Percentiles rank a stretch among this genome's conserved stretches.
Evolutionary conservation across 768 basidiomycete genomes (phyloP).

Genomic region (Plicaturopsis crispa): DNA sequence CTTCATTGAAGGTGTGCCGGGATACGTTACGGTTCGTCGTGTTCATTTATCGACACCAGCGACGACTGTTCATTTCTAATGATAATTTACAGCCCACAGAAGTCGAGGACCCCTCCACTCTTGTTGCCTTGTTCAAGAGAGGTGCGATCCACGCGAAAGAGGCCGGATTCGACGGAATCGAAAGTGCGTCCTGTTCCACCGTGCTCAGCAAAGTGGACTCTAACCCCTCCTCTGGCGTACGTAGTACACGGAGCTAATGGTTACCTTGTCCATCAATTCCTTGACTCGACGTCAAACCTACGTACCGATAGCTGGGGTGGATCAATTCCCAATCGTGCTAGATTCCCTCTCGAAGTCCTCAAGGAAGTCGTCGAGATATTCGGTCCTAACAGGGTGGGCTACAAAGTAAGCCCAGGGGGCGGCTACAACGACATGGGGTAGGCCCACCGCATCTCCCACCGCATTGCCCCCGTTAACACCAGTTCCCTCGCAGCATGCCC

Average conservation of each 20-base stretch:
- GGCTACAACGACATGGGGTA: slow-evolving; percentile 27
- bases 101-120: slow-evolving; percentile 20
- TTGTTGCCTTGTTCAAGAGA: slow-evolving; percentile 20
- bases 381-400: slow-evolving; percentile 25
- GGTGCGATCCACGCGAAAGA: slow-evolving; percentile 25
- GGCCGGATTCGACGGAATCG: slow-evolving; percentile 31
- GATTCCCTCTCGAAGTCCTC: slow-evolving; percentile 30
- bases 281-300: slow-evolving; percentile 24
- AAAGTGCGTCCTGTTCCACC: slow-evolving; percentile 12
- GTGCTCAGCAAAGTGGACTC: too few relatives aligned
- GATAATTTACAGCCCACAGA: slow-evolving; percentile 12
- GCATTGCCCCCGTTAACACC: background rate
- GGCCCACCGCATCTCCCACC: background rate
- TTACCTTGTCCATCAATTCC: slow-evolving; percentile 30
- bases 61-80: background rate
- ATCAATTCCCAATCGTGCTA: slow-evolving; percentile 29
- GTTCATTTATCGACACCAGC: background rate
- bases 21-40: slow-evolving; percentile 20
- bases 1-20: slow-evolving; percentile 15
- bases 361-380: slow-evolving; percentile 24
- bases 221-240: background rate
- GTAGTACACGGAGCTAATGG: slow-evolving; percentile 22
- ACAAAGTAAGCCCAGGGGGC: slow-evolving; percentile 24
- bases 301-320: slow-evolving; percentile 40
- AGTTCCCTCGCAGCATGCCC: slow-evolving; percentile 15